phyloP scores from a whole-genome alignment of 768 basidiomycete species.

The Neoboletus subvelutipes region DNA sequence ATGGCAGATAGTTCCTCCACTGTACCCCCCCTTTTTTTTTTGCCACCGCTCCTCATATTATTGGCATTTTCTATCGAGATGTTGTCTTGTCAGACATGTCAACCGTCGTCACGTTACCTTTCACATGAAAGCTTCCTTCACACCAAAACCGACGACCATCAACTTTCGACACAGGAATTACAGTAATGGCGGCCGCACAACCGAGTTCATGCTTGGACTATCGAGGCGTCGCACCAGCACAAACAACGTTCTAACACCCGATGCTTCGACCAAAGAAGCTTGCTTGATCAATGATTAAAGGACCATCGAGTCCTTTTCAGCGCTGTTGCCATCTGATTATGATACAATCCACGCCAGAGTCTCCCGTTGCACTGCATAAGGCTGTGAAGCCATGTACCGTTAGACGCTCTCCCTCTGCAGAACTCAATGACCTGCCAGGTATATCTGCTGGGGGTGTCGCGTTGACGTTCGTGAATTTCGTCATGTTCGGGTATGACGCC shows the following conservation, averaged over 20 bases:
- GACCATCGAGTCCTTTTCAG: neutral
- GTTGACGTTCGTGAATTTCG: constrained; percentile 39
- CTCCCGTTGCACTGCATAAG: neutral
- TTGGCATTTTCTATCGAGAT: constrained; percentile 6
- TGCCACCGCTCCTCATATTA: neutral
- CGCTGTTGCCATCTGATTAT: neutral
- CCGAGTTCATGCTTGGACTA: neutral
- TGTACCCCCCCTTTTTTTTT: neutral
- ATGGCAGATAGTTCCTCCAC: neutral
- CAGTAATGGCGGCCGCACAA: too few relatives aligned
- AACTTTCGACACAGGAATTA: neutral
- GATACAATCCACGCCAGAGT: neutral
- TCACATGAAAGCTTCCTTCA: neutral
- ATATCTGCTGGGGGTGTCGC: constrained; percentile 23
- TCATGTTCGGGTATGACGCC: constrained; percentile 45
- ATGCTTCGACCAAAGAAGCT: neutral
- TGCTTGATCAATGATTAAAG: neutral
- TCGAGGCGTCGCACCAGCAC: neutral
- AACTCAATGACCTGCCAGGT: neutral
- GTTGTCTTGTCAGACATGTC: neutral
- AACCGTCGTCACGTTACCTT: neutral
- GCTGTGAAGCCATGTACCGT: neutral
- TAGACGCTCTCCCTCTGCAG: neutral
- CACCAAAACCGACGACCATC: too few relatives aligned
- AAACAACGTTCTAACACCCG: neutral